Conservation (phyloP, 768 basidiomycete species). For the Russula compacta region DNA sequence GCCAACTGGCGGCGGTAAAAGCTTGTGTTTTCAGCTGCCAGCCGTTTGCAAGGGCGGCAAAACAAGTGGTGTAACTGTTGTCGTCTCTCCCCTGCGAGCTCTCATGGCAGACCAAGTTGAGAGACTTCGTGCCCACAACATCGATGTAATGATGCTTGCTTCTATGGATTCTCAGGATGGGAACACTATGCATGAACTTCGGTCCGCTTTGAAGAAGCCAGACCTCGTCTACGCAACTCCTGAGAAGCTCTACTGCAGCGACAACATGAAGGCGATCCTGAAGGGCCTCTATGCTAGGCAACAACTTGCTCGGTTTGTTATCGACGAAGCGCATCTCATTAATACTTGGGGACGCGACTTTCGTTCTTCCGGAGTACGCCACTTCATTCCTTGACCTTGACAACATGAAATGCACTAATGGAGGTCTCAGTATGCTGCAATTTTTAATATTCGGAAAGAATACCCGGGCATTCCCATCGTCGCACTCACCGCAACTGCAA, state of each 20-base stretch:
- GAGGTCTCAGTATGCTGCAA: conserved; percentile 26
- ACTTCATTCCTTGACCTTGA: not conserved
- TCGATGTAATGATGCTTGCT: conserved; percentile 51
- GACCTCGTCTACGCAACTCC: conserved; percentile 84
- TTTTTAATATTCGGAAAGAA: conserved; percentile 49
- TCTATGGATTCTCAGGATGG: conserved; percentile 28
- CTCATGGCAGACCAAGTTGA: conserved; percentile 87
- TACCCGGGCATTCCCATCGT: conserved; percentile 85
- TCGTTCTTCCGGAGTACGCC: conserved; percentile 36
- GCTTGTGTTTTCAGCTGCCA: conserved; percentile 83
- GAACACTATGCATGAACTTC: conserved; percentile 31
- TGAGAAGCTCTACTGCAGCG: conserved; percentile 69
- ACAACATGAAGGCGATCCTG: conserved; percentile 46
- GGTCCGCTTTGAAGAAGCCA: conserved; percentile 42
- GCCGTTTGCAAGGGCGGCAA: conserved; percentile 67
- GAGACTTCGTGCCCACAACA: conserved; percentile 48
- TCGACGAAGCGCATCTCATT: conserved; percentile 96
- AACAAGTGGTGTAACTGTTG: conserved; percentile 77
- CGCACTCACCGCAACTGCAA: conserved; percentile 95
- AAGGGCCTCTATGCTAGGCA: conserved; percentile 44
- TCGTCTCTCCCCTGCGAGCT: conserved; percentile 81
- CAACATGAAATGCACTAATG: not conserved
- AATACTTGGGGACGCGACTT: conserved; percentile 93
- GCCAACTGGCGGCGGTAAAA: conserved; percentile 94
- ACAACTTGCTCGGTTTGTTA: conserved; percentile 77